These are phyloP conservation scores for Cyberlindnera xylosilytica DNA, from an alignment of 805 yeast species.

Conservation along the genomic window DNA sequence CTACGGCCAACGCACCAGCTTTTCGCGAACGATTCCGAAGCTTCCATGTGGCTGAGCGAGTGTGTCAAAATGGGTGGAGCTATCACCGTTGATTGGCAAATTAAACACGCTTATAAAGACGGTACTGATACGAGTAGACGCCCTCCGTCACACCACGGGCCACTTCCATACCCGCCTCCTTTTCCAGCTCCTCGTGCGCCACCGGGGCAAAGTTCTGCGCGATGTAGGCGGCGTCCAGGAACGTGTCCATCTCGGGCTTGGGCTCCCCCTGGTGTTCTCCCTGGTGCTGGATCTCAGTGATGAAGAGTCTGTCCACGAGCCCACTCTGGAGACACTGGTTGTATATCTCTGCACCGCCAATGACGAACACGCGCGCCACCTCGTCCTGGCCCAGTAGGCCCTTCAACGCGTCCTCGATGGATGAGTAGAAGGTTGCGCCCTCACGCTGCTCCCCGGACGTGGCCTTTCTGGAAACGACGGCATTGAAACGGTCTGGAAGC, in stretches of 20 bases:
- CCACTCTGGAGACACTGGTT: slow-evolving; percentile 45
- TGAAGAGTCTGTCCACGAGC: slow-evolving; percentile 52
- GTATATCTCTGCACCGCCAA: slow-evolving; percentile 93
- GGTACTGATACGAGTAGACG: slow-evolving; percentile 54
- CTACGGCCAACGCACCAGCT: no score
- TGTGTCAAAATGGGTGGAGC: no score
- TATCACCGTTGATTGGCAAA: no score
- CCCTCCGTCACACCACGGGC: slow-evolving; percentile 37
- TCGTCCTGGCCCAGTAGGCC: slow-evolving; percentile 25
- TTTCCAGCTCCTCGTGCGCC: slow-evolving; percentile 33
- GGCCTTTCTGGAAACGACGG: slow-evolving; percentile 59
- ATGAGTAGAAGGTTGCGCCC: slow-evolving; percentile 35
- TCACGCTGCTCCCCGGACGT: slow-evolving; percentile 15
- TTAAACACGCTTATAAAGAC: slow-evolving; percentile 54
- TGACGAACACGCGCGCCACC: slow-evolving; percentile 67
- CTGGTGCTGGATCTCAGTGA: slow-evolving; percentile 62
- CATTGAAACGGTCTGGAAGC: slow-evolving; percentile 67
- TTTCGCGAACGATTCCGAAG: neutral
- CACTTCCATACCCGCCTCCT: slow-evolving; percentile 34
- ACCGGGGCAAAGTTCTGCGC: slow-evolving; percentile 36
- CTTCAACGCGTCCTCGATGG: slow-evolving; percentile 42
- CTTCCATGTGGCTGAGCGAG: neutral
- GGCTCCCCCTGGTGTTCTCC: slow-evolving; percentile 13
- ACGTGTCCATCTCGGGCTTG: slow-evolving; percentile 62
- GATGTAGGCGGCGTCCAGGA: slow-evolving; percentile 41